phyloP scores from a whole-genome alignment of 108 stramenopile genomes.

The Pseudonitzschia multiseries region DNA sequence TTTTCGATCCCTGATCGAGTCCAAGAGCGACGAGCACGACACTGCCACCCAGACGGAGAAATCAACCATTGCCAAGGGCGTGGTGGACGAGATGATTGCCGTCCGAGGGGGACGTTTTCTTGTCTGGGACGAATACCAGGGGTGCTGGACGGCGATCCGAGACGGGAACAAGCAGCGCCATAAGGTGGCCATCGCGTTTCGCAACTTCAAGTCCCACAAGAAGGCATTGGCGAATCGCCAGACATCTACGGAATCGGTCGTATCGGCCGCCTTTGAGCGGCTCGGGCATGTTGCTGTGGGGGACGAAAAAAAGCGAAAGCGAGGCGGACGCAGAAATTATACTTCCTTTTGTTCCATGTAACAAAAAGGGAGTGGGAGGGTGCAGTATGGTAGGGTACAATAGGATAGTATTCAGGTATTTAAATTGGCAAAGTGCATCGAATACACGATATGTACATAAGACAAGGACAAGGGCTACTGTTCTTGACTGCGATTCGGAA shows the following conservation, averaged over 20 bases:
- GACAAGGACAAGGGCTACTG: no score
- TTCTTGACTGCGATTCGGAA: no score
- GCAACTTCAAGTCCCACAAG: not conserved
- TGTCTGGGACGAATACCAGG: not conserved
- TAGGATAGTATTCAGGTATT: no score
- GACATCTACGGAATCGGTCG: not conserved
- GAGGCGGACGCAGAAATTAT: no score
- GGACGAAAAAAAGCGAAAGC: no score
- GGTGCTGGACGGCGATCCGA: slow-evolving; percentile 4
- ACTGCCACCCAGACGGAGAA: not conserved
- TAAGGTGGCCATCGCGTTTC: slow-evolving; percentile 14
- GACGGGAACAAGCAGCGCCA: not conserved
- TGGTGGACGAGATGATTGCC: not conserved
- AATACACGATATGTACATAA: no score
- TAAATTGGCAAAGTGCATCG: no score
- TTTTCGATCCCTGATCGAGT: slow-evolving; percentile 3
- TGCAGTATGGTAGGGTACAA: no score
- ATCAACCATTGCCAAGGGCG: not conserved
- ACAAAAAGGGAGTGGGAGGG: no score
- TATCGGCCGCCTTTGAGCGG: not conserved
- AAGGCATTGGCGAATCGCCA: slow-evolving; percentile 5
- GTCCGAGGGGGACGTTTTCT: not conserved
- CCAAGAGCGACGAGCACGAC: not conserved
- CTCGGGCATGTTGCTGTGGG: not conserved
- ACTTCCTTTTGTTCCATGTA: no score